A percentile compares a stretch with the other conserved stretches of the same genome.
Conservation (phyloP, 2,329 filamentous ascomycete genomes). For the Cladosporium sp. region DNA sequence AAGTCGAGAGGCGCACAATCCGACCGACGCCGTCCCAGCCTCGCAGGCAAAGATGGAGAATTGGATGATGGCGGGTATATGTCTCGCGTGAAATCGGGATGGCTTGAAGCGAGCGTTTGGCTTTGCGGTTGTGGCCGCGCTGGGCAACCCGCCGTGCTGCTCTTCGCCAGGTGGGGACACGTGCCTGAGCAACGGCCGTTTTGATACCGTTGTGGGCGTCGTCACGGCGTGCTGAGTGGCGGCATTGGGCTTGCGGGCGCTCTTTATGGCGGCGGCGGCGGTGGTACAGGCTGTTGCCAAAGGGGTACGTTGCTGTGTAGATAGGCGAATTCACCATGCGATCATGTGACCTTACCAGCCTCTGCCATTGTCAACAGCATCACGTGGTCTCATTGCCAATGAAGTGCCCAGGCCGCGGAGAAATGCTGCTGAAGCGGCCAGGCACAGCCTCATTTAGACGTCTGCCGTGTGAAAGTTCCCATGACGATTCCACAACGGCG, state of each 20-base stretch:
- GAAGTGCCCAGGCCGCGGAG: not conserved
- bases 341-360: slow-evolving; percentile 50
- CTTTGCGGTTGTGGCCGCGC: not conserved
- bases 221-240: slow-evolving; percentile 39
- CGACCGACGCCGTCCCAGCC: not conserved
- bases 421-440: not conserved
- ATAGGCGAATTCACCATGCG: no score
- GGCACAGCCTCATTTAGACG: not conserved
- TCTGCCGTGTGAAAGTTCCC: not conserved
- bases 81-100: slow-evolving; percentile 3
- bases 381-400: not conserved
- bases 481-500: slow-evolving; percentile 8
- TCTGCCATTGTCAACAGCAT: slow-evolving; percentile 67
- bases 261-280: no score
- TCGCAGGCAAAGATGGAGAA: not conserved
- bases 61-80: not conserved
- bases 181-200: slow-evolving; percentile 9
- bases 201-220: not conserved
- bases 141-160: no score
- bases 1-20: no score
- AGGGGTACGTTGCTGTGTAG: no score
- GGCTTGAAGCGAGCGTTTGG: not conserved
- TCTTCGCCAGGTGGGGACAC: not conserved
- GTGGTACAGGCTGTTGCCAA: no score
- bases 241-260: slow-evolving; percentile 85